Base-by-base conservation (phyloP, 106 monocot genomes). In the Acorus gramineus region DNA sequence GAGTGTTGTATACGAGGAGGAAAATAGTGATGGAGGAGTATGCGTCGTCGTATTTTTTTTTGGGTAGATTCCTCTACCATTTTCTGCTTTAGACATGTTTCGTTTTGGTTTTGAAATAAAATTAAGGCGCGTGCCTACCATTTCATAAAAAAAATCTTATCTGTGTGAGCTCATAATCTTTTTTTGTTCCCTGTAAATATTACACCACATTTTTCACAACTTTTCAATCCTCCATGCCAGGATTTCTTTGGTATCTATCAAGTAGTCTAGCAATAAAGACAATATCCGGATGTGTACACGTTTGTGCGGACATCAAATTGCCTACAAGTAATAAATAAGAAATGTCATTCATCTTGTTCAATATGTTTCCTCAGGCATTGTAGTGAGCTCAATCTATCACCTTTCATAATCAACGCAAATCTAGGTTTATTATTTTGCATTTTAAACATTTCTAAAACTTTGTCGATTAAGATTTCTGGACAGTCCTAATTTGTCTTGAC, bases 371-470 rank as follows among this genome's bases (percentile, higher is more conserved):
- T 50, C 11, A 47, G 42, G 11, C 55, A 67, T 43, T 46, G 56
- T 14, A 46, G 45, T 55, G 56, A 56, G 56, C 5, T n/a, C 46
- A 56, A 67, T 42, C 11, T 55, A 55, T 67, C 56, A 43, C 66
- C 53, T 43, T 67, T 67, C 8, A 67, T 14, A 55, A 67, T 67
- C 42, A 51, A 53, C 11, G 66, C 55, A 4, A 56, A 11, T 46
- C 3, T 55, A 42, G 55, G 66, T 45, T 53, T 55, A 47, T 55
- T 55, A 67, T 67, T 47, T 56, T 67, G 54, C 55, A 67, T 67
- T 4, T 12, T 28, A 56, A 46, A 67, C 50, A 0, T 67, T n/a
- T 67, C 66, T 42, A 67, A 44, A 46, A 67, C 45, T 46, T 67
- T 67, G 10, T 45, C 56, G 11, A 67, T 65, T 28, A 28, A 28